phyloP scores from a whole-genome alignment of 164 flowering plant species.

The Warburgia ugandensis region DNA sequence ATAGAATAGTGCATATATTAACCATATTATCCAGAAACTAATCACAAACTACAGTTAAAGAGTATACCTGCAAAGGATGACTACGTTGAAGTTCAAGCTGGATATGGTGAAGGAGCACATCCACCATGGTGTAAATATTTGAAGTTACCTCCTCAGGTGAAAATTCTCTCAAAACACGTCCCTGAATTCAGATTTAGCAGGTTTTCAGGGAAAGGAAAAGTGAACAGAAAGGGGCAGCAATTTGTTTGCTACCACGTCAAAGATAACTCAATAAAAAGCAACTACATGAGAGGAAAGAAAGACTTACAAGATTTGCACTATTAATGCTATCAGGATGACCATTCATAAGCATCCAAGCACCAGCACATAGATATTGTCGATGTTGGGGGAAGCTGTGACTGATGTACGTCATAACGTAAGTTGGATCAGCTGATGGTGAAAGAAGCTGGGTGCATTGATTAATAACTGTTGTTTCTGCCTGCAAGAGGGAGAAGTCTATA shows the following conservation, averaged over 20 bases:
- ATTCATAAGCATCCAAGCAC: conserved; percentile 93
- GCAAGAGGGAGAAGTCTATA: conserved; percentile 21
- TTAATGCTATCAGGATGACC: conserved; percentile 89
- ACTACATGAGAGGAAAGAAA: background rate
- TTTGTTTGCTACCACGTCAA: no score
- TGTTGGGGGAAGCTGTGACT: conserved; percentile 86
- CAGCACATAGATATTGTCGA: conserved; percentile 86
- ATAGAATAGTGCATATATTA: no score
- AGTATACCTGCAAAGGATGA: conserved; percentile 60
- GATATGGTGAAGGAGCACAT: conserved; percentile 90
- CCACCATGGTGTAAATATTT: conserved; percentile 93
- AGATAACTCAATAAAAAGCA: conserved; percentile 1
- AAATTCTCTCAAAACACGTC: conserved; percentile 76
- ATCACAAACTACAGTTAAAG: background rate
- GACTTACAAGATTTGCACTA: conserved; percentile 64
- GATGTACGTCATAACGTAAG: conserved; percentile 71
- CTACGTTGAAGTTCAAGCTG: conserved; percentile 84
- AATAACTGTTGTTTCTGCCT: conserved; percentile 91
- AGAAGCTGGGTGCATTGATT: conserved; percentile 91
- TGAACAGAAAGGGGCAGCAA: no score
- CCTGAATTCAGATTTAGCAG: conserved; percentile 32
- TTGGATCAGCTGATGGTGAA: conserved; percentile 81
- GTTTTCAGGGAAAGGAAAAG: background rate
- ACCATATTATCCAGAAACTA: background rate
- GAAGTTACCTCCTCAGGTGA: conserved; percentile 97